Evolutionary conservation across 176 grass and related monocot species (phyloP), one percentile per base, ranked within the genome.

Genomic region (Carex scoparia): DNA sequence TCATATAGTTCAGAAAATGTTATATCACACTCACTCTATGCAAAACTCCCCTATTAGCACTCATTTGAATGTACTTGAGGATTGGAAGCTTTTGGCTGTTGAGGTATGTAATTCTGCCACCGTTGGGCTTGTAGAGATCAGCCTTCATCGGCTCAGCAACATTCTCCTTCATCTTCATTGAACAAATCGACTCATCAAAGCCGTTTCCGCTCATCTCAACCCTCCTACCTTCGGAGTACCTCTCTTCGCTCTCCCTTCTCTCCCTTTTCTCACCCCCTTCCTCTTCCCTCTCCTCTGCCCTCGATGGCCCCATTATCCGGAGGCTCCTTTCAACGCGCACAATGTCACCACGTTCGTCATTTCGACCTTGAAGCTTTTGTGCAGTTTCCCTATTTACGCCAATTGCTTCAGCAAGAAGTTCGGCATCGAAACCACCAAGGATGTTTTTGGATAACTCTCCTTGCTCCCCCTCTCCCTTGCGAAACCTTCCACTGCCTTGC

Each of bases 71-170:
- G 64, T 84, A 84, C 27, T 69, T 84, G 73, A 90, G 88, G 44
- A 90, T 70, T 28, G 88, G 88, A 35, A 90, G 85, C 81, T 90
- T 90, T 54, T 87, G 88, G 71, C 88, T 90, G 81, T 90, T 90
- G 54, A 90, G 81, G 16, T 64, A 38, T 57, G 88, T 84, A 40
- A 87, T 80, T 49, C 81, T 55, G 12, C 85, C 88, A 35, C 70
- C 69, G 15, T 83, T 79, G 3, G 85, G 88, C 16, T 76, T 87
- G 81, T 90, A 90, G 23, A 84, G 10, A 61, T 90, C 88, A 0
- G 81, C 70, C 71, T 71, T 83, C 61, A 40, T 75, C 35, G 88
- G 80, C n/a, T 90, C 85, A 15, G 59, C 88, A 0, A 90, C 65
- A 75, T 90, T 90, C 85, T 90, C 85, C 61, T 51, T 78, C 80